Conservation (phyloP, 2,329 filamentous ascomycete species). For the Paecilomyces dactylethromorphus region DNA sequence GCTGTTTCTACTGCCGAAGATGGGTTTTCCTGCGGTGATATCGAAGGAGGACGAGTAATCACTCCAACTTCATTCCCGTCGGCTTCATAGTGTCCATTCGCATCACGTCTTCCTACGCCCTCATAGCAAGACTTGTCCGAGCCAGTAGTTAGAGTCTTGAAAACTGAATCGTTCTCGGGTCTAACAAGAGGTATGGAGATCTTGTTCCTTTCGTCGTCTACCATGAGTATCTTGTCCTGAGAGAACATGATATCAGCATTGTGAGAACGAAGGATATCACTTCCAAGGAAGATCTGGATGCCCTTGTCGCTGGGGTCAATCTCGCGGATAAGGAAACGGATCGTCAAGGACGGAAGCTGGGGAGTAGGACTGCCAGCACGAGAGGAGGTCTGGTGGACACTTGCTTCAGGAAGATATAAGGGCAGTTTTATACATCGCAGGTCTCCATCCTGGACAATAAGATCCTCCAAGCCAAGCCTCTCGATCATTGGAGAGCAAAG, state of each 20-base stretch:
- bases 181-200: constrained; percentile 86
- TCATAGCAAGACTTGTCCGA: constrained; percentile 14
- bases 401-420: constrained; percentile 86
- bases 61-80: constrained; percentile 22
- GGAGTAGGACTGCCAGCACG: constrained; percentile 66
- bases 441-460: constrained; percentile 61
- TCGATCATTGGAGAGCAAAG: constrained; percentile 69
- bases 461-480: constrained; percentile 63
- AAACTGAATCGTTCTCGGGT: constrained; percentile 76
- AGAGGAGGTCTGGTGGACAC: constrained; percentile 65
- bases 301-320: constrained; percentile 45
- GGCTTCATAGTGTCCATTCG: not conserved
- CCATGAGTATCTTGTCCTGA: constrained; percentile 79
- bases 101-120: constrained; percentile 2
- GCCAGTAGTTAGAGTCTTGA: constrained; percentile 67
- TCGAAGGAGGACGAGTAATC: constrained; percentile 22
- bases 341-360: constrained; percentile 73
- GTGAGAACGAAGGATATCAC: constrained; percentile 76
- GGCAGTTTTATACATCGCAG: constrained; percentile 65
- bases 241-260: constrained; percentile 90
- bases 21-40: constrained; percentile 15
- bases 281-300: constrained; percentile 84
- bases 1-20: constrained; percentile 19
- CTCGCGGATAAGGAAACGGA: constrained; percentile 67
- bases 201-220: constrained; percentile 79